Conservation (phyloP, 192 early-diverging fungal species). For the Coemansia asiatica region DNA sequence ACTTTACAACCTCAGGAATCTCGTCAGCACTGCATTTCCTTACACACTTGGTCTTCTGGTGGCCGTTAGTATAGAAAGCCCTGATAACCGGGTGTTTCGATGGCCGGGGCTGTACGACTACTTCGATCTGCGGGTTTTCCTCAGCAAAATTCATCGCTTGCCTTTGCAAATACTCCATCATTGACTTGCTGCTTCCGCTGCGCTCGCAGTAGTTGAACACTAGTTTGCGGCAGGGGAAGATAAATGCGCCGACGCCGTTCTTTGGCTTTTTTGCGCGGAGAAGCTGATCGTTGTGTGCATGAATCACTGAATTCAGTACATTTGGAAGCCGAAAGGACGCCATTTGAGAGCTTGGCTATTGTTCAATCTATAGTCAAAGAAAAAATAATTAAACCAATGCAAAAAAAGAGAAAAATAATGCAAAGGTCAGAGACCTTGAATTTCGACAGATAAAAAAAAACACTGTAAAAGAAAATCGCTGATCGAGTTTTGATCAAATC, state of each 20-base stretch:
- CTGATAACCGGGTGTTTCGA: conserved; percentile 72
- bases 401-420: not conserved
- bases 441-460: conserved; percentile 5
- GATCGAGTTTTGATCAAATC: conserved; percentile 3
- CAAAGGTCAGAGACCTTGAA: no score
- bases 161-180: conserved; percentile 74
- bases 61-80: conserved; percentile 65
- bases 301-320: conserved; percentile 42
- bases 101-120: conserved; percentile 70
- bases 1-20: conserved; percentile 62
- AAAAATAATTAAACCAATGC: not conserved
- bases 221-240: conserved; percentile 73
- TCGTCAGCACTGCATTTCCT: conserved; percentile 61
- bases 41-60: conserved; percentile 60
- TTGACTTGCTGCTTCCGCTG: conserved; percentile 72
- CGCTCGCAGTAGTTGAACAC: conserved; percentile 85
- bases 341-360: conserved; percentile 17
- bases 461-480: not conserved
- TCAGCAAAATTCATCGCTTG: conserved; percentile 61
- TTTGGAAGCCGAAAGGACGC: conserved; percentile 41
- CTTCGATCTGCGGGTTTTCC: conserved; percentile 76
- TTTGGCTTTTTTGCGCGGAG: conserved; percentile 38
- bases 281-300: conserved; percentile 30
- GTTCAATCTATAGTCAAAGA: not conserved
- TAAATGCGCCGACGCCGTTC: conserved; percentile 75